Evolutionary conservation across 169 alveolate genomes (phyloP), one percentile per base, ranked within the genome.

Genomic region (Cryptosporidium ryanae): DNA sequence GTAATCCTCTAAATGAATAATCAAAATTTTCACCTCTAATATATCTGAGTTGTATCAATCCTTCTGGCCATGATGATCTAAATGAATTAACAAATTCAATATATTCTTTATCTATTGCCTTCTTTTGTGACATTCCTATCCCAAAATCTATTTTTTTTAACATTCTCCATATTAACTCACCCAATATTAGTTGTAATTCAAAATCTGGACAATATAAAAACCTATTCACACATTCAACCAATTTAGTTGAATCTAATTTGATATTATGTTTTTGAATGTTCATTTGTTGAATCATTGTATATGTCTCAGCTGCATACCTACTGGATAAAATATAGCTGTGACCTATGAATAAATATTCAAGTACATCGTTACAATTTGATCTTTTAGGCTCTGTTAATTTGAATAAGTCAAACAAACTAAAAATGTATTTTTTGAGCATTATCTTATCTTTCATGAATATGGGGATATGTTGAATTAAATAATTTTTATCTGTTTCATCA

Each of bases 41-140:
- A 76, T 59, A 76, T 27, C 49, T 76, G 2, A 76, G 48, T 46
- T 76, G 87, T 38, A 61, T 76, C 34, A 76, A 44, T 0, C 87
- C 87, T 76, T 76, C 87, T 7, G 87, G 87, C 87, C 87, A 76
- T 17, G 32, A 34, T 43, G 71, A 76, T 31, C 87, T 76, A 59
- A 76, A 76, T 23, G 21, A 34, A 21, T 76, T 70, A 7, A 76
- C 21, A 55, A 76, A 76, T 34, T 65, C 48, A 0, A 38, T 32
- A n/a, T 55, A 29, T 13, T 76, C 71, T 5, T 57, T 5, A 2
- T 76, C 87, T 10, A 31, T 25, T 21, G 38, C 59, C n/a, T 43
- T 23, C 21, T 12, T 10, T 38, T 38, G 46, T n/a, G n/a, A n/a
- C 0, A 38, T 0, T 8, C 64, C 49, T 12, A 48, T 57, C 17